phyloP scores from a whole-genome alignment of 2,329 filamentous ascomycete species.

The Ceratocystis diversiconidia region DNA sequence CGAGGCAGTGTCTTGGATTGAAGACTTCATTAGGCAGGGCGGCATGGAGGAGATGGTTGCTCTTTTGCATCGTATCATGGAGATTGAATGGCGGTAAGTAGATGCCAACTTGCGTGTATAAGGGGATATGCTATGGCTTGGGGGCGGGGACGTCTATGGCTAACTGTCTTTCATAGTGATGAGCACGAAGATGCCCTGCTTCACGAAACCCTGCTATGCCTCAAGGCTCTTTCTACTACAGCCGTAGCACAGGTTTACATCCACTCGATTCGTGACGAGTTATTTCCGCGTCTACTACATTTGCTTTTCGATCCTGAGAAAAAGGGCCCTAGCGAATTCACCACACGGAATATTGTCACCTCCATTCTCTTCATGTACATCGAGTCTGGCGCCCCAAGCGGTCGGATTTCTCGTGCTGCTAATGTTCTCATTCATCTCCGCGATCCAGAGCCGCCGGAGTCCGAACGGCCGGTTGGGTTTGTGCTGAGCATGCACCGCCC shows the following conservation, averaged over 20 bases:
- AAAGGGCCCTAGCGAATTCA: constrained; percentile 94
- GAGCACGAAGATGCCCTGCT: constrained; percentile 90
- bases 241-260: constrained; percentile 73
- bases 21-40: constrained; percentile 74
- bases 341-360: constrained; percentile 77
- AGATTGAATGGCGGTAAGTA: constrained; percentile 82
- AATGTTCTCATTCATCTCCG: constrained; percentile 67
- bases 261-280: constrained; percentile 58
- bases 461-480: constrained; percentile 65
- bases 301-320: constrained; percentile 97
- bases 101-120: constrained; percentile 8
- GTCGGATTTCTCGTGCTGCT: constrained; percentile 53
- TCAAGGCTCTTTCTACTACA: constrained; percentile 90
- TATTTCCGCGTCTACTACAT: constrained; percentile 73
- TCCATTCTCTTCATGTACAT: constrained; percentile 83
- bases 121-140: constrained; percentile 15
- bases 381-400: constrained; percentile 45
- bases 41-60: constrained; percentile 87
- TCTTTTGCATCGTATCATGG: constrained; percentile 80
- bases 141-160: not conserved
- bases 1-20: constrained; percentile 91
- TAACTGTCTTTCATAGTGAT: constrained; percentile 43
- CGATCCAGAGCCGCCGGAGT: constrained; percentile 63
- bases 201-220: constrained; percentile 79
- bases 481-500: constrained; percentile 78